These are phyloP conservation scores for Emergomyces orientalis DNA, from an alignment of 2,329 filamentous ascomycete genomes.

Conservation along the genomic window DNA sequence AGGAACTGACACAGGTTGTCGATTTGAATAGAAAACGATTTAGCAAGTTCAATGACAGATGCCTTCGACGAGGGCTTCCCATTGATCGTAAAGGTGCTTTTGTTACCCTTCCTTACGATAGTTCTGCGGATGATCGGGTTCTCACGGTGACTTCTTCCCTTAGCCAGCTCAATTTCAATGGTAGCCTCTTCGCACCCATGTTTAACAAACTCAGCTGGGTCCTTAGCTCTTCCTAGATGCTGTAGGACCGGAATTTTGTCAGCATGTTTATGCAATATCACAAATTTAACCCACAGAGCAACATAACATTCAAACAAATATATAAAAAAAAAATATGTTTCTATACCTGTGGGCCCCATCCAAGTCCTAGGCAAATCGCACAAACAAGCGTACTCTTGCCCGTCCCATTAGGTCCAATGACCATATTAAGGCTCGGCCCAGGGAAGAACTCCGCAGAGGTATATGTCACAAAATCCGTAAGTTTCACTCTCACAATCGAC, in stretches of 20 bases:
- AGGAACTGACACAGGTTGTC: slow-evolving; percentile 97
- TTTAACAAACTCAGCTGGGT: slow-evolving; percentile 85
- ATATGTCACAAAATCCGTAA: slow-evolving; percentile 92
- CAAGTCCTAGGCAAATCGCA: slow-evolving; percentile 86
- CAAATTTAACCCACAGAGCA: neutral
- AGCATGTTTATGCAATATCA: neutral
- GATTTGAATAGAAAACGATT: slow-evolving; percentile 76
- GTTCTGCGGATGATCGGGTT: slow-evolving; percentile 68
- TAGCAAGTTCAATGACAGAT: slow-evolving; percentile 57
- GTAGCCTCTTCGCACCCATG: slow-evolving; percentile 67
- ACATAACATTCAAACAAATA: neutral
- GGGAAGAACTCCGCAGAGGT: slow-evolving; percentile 82
- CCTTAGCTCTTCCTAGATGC: slow-evolving; percentile 75
- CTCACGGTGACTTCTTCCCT: slow-evolving; percentile 41
- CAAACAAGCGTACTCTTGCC: slow-evolving; percentile 97
- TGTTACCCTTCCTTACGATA: slow-evolving; percentile 76
- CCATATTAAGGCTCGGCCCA: slow-evolving; percentile 92
- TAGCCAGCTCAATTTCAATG: slow-evolving; percentile 85
- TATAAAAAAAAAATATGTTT: slow-evolving; percentile 4
- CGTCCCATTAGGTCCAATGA: slow-evolving; percentile 97
- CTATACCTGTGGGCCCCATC: slow-evolving; percentile 59
- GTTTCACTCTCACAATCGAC: slow-evolving; percentile 75
- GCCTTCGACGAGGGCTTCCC: slow-evolving; percentile 53
- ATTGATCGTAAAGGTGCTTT: slow-evolving; percentile 68
- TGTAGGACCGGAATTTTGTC: slow-evolving; percentile 23